These are phyloP conservation scores for Pseudogymnoascus sp. DNA, from an alignment of 2,329 filamentous ascomycete genomes.

Conservation along the genomic window DNA sequence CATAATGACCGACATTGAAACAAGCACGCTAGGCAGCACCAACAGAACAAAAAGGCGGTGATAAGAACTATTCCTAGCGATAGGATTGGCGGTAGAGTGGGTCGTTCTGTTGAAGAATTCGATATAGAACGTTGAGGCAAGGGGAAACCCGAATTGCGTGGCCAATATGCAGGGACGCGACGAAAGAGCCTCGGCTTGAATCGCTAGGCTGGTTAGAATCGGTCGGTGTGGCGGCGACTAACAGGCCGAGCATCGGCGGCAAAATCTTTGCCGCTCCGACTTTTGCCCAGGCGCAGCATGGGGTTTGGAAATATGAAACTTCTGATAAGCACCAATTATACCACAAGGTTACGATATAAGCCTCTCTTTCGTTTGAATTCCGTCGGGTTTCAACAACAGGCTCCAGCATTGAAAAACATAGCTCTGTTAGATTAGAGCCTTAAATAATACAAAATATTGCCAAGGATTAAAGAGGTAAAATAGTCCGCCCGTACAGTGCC, in stretches of 20 bases:
- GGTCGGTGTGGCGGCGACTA: slow-evolving; percentile 3
- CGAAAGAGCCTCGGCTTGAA: neutral
- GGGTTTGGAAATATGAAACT: neutral
- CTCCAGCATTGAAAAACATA: neutral
- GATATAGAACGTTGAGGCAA: neutral
- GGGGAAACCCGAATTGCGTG: neutral
- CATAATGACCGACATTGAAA: neutral
- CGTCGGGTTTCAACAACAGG: neutral
- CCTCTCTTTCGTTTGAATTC: neutral
- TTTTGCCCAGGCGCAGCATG: neutral
- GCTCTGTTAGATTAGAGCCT: neutral
- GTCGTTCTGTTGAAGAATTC: neutral
- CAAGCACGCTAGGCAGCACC: neutral
- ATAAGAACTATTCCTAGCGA: neutral
- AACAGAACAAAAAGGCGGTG: neutral
- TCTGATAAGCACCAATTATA: neutral
- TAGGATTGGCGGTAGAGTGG: neutral
- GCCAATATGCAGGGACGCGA: slow-evolving; percentile 1
- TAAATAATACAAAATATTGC: neutral
- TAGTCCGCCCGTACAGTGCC: too few relatives aligned
- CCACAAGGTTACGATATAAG: neutral
- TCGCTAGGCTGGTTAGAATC: neutral
- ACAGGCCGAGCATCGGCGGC: neutral
- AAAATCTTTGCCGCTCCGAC: neutral
- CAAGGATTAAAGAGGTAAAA: too few relatives aligned